Conservation (phyloP, 2,329 filamentous ascomycete species). For the Blastomyces silverae region DNA sequence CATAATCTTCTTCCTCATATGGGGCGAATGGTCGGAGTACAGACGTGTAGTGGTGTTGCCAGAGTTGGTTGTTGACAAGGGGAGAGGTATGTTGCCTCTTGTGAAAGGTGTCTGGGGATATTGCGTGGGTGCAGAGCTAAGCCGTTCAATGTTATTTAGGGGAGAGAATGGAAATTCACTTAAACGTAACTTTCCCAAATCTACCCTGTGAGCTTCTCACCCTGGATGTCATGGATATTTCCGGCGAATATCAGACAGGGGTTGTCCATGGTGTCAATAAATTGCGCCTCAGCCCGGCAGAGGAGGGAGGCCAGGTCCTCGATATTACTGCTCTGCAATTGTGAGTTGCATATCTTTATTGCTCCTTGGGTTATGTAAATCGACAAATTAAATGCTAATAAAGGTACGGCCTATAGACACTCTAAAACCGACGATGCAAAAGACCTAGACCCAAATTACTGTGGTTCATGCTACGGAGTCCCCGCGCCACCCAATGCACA, state of each 20-base stretch:
- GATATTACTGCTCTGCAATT: conserved; percentile 62
- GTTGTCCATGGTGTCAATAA: conserved; percentile 90
- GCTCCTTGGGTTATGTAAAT: background rate
- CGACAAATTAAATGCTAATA: conserved; percentile 6
- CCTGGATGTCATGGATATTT: conserved; percentile 98
- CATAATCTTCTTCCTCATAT: conserved; percentile 78
- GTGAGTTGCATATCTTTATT: conserved; percentile 42
- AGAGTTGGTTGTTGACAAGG: conserved; percentile 93
- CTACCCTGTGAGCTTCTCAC: conserved; percentile 93
- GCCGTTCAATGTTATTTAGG: conserved; percentile 45
- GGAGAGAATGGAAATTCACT: conserved; percentile 98
- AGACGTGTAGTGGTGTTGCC: conserved; percentile 77
- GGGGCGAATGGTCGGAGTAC: conserved; percentile 96
- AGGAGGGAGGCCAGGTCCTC: conserved; percentile 69
- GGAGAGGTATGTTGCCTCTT: conserved; percentile 58
- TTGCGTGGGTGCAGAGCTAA: conserved; percentile 5
- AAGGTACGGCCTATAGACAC: conserved; percentile 48
- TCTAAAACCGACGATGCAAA: conserved; percentile 58
- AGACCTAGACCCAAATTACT: conserved; percentile 88
- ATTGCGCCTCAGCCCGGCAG: conserved; percentile 66
- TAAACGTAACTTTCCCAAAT: conserved; percentile 92
- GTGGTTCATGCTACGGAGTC: conserved; percentile 87
- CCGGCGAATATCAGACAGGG: conserved; percentile 90
- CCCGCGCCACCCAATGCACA: conserved; percentile 60
- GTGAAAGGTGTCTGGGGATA: no score